Base-by-base conservation (phyloP, 768 basidiomycete genomes). In the Fomitopsis serialis region DNA sequence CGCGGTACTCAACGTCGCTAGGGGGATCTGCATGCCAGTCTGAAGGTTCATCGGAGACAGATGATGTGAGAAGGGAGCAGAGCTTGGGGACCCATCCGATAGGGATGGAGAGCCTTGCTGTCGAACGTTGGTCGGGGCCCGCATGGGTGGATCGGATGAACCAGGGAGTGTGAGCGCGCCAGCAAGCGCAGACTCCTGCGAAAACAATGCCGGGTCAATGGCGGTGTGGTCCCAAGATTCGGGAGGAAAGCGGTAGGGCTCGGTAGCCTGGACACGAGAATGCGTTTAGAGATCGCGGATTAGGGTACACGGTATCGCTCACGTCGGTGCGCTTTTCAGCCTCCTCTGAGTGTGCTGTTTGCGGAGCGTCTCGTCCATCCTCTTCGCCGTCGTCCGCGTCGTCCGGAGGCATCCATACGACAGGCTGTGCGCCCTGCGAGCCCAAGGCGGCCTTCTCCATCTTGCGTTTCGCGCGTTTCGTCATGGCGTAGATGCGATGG, bases 391-490 rank as follows among this genome's bases (percentile, higher is more conserved):
- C 53, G 4, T 50, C 45, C 24, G 23, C 15, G 4, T 48, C 58
- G 40, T 66, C 59, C 13, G 58, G 60, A 1, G 66, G 63, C 57
- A 65, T 61, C 66, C 66, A 69, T 15, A 52, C 55, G 22, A 61
- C 36, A 21, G 51, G 52, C 51, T 63, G 53, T n/a, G 23, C 50
- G 32, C 36, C 35, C 52, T 59, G 58, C 24, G 45, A 24, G 2
- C 58, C 58, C 13, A 64, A 35, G 6, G 73, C 70, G 0, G 72
- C 73, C 62, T 80, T 81, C 63, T 82, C 79, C 57, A 70, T 58
- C 62, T 80, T 81, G 53, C 78, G 66, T 52, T 74, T 72, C 4
- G 74, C 73, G 15, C 78, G 67, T 60, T 80, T 80, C 3, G 79
- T 78, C 34, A 62, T 74, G 10, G 77, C 78, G 46, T 82, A 81